Percentiles rank a stretch among this genome's conserved stretches.
These are phyloP conservation scores for Euphrasia arctica DNA, from an alignment of 305 asterid species.

Conservation along the genomic window DNA sequence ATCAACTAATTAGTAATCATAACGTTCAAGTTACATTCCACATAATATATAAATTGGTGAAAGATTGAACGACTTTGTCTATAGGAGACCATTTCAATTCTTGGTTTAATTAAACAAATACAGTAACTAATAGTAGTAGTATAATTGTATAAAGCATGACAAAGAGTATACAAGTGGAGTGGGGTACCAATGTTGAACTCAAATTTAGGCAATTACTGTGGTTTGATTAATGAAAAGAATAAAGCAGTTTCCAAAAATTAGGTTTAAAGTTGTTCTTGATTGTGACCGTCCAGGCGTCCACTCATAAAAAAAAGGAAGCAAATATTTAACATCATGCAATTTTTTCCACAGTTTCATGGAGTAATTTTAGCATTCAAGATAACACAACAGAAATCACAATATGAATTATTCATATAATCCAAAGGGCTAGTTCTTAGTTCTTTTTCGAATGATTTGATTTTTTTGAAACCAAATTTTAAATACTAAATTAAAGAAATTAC, in stretches of 20 bases:
- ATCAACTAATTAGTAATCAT: no score
- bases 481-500: no score
- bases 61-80: background rate
- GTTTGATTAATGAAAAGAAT: slow-evolving; percentile 2
- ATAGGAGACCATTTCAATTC: background rate
- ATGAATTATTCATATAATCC: no score
- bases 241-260: slow-evolving; percentile 21
- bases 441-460: no score
- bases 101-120: background rate
- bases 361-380: no score
- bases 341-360: no score
- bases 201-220: background rate
- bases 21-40: no score
- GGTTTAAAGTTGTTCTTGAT: slow-evolving; percentile 25
- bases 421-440: no score
- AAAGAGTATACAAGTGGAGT: background rate
- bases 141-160: background rate
- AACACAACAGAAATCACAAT: no score
- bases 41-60: no score
- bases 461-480: no score
- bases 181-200: background rate
- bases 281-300: slow-evolving; percentile 27
- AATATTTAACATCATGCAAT: slow-evolving; percentile 2
- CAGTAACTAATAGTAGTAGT: no score
- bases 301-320: slow-evolving; percentile 20